These are phyloP conservation scores for Mucor indicus DNA, from an alignment of 371 early-diverging fungal genomes.

Conservation along the genomic window DNA sequence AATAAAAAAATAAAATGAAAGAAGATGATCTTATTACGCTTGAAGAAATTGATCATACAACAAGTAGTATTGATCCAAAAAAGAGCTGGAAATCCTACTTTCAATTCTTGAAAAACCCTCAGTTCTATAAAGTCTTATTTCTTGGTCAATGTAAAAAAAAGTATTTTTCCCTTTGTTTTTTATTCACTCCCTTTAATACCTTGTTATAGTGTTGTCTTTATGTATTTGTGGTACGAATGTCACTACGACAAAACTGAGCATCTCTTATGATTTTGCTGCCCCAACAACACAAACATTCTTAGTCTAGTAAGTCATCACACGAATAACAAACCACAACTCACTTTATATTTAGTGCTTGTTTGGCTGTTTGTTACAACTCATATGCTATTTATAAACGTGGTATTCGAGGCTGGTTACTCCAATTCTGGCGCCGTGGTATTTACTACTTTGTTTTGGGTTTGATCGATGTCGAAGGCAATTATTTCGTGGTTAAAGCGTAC, in stretches of 20 bases:
- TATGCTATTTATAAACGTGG: conserved; percentile 55
- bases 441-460: conserved; percentile 56
- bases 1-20: neutral
- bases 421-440: conserved; percentile 45
- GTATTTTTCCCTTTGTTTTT: neutral
- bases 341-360: conserved; percentile 21
- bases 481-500: conserved; percentile 73
- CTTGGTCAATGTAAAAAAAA: conserved; percentile 13
- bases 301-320: conserved; percentile 38
- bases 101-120: conserved; percentile 10
- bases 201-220: conserved; percentile 46
- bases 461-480: conserved; percentile 76
- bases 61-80: too few species aligned
- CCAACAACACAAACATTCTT: conserved; percentile 69
- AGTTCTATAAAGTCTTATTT: conserved; percentile 14
- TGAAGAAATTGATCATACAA: too few species aligned
- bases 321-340: neutral
- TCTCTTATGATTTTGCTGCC: conserved; percentile 43
- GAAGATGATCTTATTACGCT: neutral
- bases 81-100: conserved; percentile 6
- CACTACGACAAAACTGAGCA: conserved; percentile 51
- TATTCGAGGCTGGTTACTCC: conserved; percentile 40
- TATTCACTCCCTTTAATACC: neutral
- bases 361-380: conserved; percentile 62
- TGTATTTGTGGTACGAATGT: conserved; percentile 71